Conservation (phyloP, 192 early-diverging fungal genomes). For the Phycomyces nitens region DNA sequence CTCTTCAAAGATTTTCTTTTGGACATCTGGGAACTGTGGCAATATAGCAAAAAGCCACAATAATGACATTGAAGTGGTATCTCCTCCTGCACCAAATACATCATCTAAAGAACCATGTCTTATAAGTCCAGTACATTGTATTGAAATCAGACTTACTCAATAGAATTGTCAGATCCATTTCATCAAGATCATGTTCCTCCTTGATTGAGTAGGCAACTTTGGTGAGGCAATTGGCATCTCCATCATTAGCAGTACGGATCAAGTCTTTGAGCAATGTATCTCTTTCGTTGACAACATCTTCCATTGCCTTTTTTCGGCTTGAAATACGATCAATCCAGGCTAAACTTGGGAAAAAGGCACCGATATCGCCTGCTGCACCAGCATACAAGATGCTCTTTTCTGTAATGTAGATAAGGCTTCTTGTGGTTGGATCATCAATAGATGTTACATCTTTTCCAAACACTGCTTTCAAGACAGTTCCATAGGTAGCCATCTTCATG, state of each 20-base stretch:
- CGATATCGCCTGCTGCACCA: neutral
- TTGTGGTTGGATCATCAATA: neutral
- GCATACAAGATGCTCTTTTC: neutral
- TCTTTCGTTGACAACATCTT: neutral
- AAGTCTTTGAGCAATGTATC: neutral
- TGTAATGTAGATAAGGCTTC: neutral
- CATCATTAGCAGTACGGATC: neutral
- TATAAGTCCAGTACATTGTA: neutral
- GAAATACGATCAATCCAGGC: neutral
- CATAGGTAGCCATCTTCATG: too few relatives aligned
- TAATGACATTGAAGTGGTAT: slow-evolving; percentile 6
- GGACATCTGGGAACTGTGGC: slow-evolving; percentile 14
- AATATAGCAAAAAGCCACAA: slow-evolving; percentile 12
- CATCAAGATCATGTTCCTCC: neutral
- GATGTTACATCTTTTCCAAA: neutral
- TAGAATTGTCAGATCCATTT: neutral
- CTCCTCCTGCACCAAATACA: slow-evolving; percentile 9
- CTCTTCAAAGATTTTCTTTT: slow-evolving; percentile 11
- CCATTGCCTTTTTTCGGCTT: neutral
- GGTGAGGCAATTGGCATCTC: neutral
- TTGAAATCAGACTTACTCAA: neutral
- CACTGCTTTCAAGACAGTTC: too few relatives aligned
- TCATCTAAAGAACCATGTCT: neutral
- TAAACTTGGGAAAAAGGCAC: neutral
- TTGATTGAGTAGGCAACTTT: neutral